phyloP scores from a whole-genome alignment of 2,329 filamentous ascomycete genomes.

The Laburnicola sp. region DNA sequence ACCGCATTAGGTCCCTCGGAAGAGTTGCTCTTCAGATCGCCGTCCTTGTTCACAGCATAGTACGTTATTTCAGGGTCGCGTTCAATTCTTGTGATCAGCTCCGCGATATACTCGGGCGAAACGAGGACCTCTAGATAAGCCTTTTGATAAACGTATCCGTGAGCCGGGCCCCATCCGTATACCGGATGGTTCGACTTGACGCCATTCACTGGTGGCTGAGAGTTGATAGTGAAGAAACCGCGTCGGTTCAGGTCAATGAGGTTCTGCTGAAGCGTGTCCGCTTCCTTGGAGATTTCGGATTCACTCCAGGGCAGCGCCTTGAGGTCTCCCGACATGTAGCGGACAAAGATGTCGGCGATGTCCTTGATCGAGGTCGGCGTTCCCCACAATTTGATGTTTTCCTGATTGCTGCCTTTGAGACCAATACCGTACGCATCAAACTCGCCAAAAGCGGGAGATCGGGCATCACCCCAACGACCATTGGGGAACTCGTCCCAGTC shows the following conservation, averaged over 20 bases:
- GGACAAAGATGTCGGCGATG: slow-evolving; percentile 79
- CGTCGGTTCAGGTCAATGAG: slow-evolving; percentile 82
- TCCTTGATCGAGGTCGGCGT: slow-evolving; percentile 78
- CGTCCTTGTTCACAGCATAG: slow-evolving; percentile 85
- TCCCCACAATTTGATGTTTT: slow-evolving; percentile 94
- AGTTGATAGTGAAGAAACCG: slow-evolving; percentile 94
- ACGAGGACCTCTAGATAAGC: slow-evolving; percentile 92
- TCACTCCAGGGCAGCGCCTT: slow-evolving; percentile 93
- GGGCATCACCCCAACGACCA: slow-evolving; percentile 95
- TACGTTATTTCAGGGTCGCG: slow-evolving; percentile 83
- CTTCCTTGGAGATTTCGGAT: slow-evolving; percentile 79
- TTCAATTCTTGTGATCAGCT: slow-evolving; percentile 77
- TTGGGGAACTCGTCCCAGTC: slow-evolving; percentile 99
- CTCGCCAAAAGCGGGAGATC: slow-evolving; percentile 94
- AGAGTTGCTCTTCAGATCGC: slow-evolving; percentile 81
- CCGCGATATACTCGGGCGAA: slow-evolving; percentile 74
- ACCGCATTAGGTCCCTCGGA: slow-evolving; percentile 94
- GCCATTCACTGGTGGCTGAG: slow-evolving; percentile 91
- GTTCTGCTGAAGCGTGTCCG: slow-evolving; percentile 73
- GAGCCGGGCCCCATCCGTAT: slow-evolving; percentile 91
- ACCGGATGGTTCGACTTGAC: slow-evolving; percentile 83
- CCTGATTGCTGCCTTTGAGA: slow-evolving; percentile 90
- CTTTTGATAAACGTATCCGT: slow-evolving; percentile 98
- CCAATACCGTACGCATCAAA: slow-evolving; percentile 93
- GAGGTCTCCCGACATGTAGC: slow-evolving; percentile 79